These are phyloP conservation scores for Candolleomyces eurysporus DNA, from an alignment of 768 basidiomycete species.

Conservation along the genomic window DNA sequence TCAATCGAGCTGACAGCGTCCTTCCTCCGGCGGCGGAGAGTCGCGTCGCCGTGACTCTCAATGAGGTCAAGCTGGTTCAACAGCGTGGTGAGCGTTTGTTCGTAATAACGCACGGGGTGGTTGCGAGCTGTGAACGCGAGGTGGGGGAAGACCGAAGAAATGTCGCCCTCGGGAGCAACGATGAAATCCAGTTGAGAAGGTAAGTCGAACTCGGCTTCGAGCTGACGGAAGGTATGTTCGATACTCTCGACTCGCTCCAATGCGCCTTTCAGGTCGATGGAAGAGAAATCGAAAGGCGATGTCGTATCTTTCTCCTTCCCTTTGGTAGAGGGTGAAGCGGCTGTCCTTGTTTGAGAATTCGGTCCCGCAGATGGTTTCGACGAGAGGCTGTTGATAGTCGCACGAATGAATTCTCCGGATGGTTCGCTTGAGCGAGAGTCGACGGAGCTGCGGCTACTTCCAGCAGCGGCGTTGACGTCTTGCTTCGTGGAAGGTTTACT, in stretches of 20 bases:
- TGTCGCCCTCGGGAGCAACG: constrained; percentile 23
- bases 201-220: constrained; percentile 38
- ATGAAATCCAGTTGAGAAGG: constrained; percentile 41
- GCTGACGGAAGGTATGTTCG: constrained; percentile 37
- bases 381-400: neutral
- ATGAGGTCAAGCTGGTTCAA: constrained; percentile 58
- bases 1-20: constrained; percentile 55
- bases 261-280: constrained; percentile 29
- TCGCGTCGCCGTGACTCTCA: constrained; percentile 56
- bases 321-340: constrained; percentile 18
- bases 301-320: constrained; percentile 35
- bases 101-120: constrained; percentile 59
- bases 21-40: constrained; percentile 50
- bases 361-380: constrained; percentile 5
- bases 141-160: constrained; percentile 23
- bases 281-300: constrained; percentile 15
- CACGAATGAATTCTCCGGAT: neutral
- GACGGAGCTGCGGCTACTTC: neutral
- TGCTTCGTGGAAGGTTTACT: neutral
- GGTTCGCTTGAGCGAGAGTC: neutral
- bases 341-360: neutral
- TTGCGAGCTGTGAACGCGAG: constrained; percentile 61
- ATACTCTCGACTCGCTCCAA: constrained; percentile 40
- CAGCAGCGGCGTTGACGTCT: neutral
- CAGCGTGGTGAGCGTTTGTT: constrained; percentile 56